Evolutionary conservation across 352 stramenopile species (phyloP).

Genomic region (Phytophthora nicotianae): DNA sequence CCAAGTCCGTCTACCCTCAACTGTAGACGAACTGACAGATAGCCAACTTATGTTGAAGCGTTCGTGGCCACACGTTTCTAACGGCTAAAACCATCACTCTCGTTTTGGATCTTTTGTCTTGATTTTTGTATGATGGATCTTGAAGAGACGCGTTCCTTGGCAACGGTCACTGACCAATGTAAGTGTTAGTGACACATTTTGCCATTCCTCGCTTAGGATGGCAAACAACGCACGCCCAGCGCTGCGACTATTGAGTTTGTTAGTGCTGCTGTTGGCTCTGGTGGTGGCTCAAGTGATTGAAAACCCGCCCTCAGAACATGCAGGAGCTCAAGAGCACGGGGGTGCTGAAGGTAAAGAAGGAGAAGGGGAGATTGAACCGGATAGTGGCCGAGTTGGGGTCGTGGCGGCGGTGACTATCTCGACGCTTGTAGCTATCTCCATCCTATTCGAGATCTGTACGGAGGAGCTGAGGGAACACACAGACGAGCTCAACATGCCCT

Average conservation of each 20-base stretch:
- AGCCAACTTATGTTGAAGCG: constrained; percentile 23
- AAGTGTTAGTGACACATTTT: not conserved
- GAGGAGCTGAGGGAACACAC: constrained; percentile 56
- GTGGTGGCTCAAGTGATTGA: constrained; percentile 31
- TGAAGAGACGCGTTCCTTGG: constrained; percentile 25
- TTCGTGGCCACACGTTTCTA: constrained; percentile 26
- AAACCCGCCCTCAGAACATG: constrained; percentile 10
- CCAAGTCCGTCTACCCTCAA: constrained; percentile 66
- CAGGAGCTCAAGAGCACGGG: not conserved
- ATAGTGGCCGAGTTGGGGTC: constrained; percentile 36
- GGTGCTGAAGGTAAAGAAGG: constrained; percentile 2
- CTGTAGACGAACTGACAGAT: constrained; percentile 31
- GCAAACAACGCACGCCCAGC: not conserved
- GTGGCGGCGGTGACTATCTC: constrained; percentile 65
- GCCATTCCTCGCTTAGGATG: not conserved
- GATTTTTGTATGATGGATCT: constrained; percentile 25
- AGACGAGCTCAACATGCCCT: constrained; percentile 75
- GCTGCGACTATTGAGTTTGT: constrained; percentile 11
- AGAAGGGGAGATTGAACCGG: constrained; percentile 14
- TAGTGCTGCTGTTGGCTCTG: constrained; percentile 29
- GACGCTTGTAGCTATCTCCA: constrained; percentile 62
- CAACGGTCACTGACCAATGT: not conserved
- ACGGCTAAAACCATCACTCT: constrained; percentile 26
- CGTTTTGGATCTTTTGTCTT: constrained; percentile 25
- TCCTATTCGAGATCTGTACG: constrained; percentile 58